Evolutionary conservation across 2,329 filamentous ascomycete genomes (phyloP).

Genomic region (Trichophyton verrucosum): DNA sequence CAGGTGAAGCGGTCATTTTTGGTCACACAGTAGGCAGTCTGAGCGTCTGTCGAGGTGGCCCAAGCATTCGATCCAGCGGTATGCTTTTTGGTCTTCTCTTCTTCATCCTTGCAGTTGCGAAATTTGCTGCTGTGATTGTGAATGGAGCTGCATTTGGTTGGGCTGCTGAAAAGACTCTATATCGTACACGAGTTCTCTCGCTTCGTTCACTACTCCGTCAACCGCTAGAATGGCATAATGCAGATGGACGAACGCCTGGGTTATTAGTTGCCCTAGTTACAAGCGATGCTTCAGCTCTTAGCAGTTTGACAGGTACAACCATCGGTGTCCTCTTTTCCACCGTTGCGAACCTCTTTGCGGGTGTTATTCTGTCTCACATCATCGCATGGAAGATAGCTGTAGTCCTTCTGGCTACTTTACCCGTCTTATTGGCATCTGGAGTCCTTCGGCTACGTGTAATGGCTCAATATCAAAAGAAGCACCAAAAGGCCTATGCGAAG

Average conservation of each 20-base stretch:
- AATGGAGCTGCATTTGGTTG: slow-evolving; percentile 43
- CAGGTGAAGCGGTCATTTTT: slow-evolving; percentile 42
- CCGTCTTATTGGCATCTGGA: slow-evolving; percentile 51
- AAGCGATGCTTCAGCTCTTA: slow-evolving; percentile 50
- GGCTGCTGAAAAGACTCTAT: slow-evolving; percentile 48
- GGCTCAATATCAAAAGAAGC: slow-evolving; percentile 41
- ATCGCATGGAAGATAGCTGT: slow-evolving; percentile 60
- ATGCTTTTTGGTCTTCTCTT: slow-evolving; percentile 41
- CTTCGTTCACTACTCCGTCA: slow-evolving; percentile 50
- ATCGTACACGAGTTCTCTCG: slow-evolving; percentile 46
- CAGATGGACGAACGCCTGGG: slow-evolving; percentile 45
- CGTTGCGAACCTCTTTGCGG: slow-evolving; percentile 49
- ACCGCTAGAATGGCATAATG: slow-evolving; percentile 54
- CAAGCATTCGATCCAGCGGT: slow-evolving; percentile 36
- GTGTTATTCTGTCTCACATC: slow-evolving; percentile 52
- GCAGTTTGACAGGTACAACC: slow-evolving; percentile 53
- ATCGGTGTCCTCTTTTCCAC: slow-evolving; percentile 55
- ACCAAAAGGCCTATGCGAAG: slow-evolving; percentile 34
- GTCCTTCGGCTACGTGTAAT: slow-evolving; percentile 53
- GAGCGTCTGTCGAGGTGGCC: slow-evolving; percentile 36
- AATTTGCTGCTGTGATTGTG: slow-evolving; percentile 45
- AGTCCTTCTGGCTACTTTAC: slow-evolving; percentile 53
- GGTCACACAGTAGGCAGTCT: slow-evolving; percentile 42
- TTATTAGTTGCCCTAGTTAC: slow-evolving; percentile 51
- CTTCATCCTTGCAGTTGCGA: slow-evolving; percentile 44